phyloP scores from a whole-genome alignment of 768 basidiomycete species.

The Hypholoma fasciculare region DNA sequence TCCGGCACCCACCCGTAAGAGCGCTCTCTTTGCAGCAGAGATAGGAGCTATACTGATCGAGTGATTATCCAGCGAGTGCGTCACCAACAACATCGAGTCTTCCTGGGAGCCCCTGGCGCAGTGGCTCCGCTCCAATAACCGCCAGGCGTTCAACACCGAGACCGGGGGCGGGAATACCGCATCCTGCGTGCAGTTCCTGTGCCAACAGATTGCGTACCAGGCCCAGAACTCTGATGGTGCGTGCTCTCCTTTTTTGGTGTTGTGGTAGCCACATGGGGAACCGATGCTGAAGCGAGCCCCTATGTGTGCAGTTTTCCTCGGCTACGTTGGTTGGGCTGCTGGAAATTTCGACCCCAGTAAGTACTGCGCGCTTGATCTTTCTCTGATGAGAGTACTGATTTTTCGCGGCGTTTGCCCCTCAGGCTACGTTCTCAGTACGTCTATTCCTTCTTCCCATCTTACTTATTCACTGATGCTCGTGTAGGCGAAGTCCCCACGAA shows the following conservation, averaged over 20 bases:
- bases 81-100: slow-evolving; percentile 51
- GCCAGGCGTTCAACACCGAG: slow-evolving; percentile 61
- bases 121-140: slow-evolving; percentile 48
- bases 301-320: slow-evolving; percentile 42
- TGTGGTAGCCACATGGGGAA: background rate
- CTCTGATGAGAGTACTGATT: no score
- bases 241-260: slow-evolving; percentile 1
- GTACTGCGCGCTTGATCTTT: background rate
- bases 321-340: slow-evolving; percentile 61
- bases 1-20: slow-evolving; percentile 29
- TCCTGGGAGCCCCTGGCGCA: slow-evolving; percentile 44
- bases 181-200: slow-evolving; percentile 45
- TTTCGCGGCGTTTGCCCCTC: no score
- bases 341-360: slow-evolving; percentile 45
- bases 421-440: slow-evolving; percentile 26
- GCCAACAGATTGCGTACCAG: slow-evolving; percentile 46
- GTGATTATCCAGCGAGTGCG: slow-evolving; percentile 36
- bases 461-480: background rate
- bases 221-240: slow-evolving; percentile 49
- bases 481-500: slow-evolving; percentile 28
- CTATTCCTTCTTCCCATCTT: background rate
- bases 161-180: slow-evolving; percentile 60
- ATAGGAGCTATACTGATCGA: background rate
- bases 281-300: no score
- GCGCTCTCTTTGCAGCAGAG: background rate